Evolutionary conservation across 148 eudicot genomes (phyloP), one percentile per base, ranked within the genome.

Genomic region (Talinum fruticosum): DNA sequence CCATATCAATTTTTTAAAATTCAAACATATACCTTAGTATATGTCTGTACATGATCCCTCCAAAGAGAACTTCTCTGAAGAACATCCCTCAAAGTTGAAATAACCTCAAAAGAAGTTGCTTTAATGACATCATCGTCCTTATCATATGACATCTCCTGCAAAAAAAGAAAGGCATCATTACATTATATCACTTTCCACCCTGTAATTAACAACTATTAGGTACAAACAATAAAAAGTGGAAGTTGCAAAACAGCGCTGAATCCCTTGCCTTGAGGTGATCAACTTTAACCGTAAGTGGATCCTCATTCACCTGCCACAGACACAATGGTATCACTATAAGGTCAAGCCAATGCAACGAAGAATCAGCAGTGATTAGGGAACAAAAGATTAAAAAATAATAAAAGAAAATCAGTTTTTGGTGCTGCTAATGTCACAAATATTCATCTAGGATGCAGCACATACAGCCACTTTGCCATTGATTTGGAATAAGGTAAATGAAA

Each of bases 31-130:
- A 93, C 99, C 97, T 96, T 96, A 36, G 87, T 91, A 81, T 96
- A 93, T 70, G 95, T 91, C 82, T 93, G 98, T 61, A 90, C 98
- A 72, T 93, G 99, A 87, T 96, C 99, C 81, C 98, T 86, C 99
- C 98, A 96, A 71, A 96, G 93, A 26, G 99, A 90, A 84, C 97
- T 93, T 79, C 91, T 90, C 84, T 93, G 95, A 73, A 96, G 79
- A 75, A 96, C 94, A 89, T 96, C 99, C 82, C 97, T 90, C 66
- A 96, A 74, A 53, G 98, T 96, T 76, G 99, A 88, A 86, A 93
- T 91, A 78, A 96, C 98, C 88, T 93, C 99, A 89, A 90, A 93
- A 37, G 97, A 96, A 38, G 99, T 96, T 24, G 99, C 98, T 86
- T 96, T 96, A 59, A 96, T 85, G 72, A 96, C 89, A 85, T 93